These are phyloP conservation scores for Penicillium nordicum DNA, from an alignment of 2,329 filamentous ascomycete species.

Conservation along the genomic window DNA sequence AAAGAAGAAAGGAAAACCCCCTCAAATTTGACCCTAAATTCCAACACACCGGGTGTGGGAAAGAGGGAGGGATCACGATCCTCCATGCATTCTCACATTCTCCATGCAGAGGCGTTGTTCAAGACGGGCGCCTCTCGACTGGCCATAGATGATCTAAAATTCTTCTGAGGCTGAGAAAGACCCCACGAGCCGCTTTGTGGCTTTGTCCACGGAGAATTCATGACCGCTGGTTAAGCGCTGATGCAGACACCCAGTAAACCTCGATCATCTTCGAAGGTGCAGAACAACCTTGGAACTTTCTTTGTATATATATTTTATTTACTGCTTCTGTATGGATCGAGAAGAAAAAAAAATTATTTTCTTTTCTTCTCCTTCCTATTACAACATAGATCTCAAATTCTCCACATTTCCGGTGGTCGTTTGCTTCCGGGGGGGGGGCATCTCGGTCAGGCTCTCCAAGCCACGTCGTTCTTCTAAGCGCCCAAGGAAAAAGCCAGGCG, in stretches of 20 bases:
- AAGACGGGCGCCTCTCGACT: constrained; percentile 20
- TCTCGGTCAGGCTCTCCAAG: neutral
- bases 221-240: constrained; percentile 26
- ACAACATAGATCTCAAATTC: neutral
- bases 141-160: constrained; percentile 8
- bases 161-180: constrained; percentile 22
- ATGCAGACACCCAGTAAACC: constrained; percentile 4
- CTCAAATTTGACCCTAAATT: neutral
- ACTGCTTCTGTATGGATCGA: neutral
- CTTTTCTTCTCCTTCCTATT: neutral
- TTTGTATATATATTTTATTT: neutral
- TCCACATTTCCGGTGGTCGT: neutral
- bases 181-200: constrained; percentile 18
- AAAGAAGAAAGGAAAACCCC: neutral
- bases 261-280: constrained; percentile 2
- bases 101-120: neutral
- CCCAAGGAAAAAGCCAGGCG: constrained; percentile 1
- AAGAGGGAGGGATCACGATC: neutral
- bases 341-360: neutral
- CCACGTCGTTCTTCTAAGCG: constrained; percentile 3
- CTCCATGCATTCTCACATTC: neutral
- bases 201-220: constrained; percentile 21
- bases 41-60: neutral
- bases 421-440: neutral
- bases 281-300: constrained; percentile 11